Evolutionary conservation across 306 rosid genomes (phyloP).

Genomic region (Delonix regia): DNA sequence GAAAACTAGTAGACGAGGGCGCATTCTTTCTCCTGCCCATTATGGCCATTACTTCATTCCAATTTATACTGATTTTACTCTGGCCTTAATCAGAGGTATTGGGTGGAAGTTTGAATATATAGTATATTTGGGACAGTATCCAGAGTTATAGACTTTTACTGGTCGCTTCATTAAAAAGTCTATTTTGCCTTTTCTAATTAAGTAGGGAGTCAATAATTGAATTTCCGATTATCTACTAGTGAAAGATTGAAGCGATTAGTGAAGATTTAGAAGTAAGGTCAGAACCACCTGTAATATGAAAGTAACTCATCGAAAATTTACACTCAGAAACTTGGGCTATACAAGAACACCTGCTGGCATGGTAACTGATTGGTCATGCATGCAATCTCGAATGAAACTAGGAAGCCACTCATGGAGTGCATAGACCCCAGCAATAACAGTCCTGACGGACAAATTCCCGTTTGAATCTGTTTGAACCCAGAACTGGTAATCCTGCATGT

Average conservation of each 20-base stretch:
- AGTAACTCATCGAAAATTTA: not conserved
- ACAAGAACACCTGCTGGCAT: slow-evolving; percentile 19
- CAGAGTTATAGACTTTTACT: not conserved
- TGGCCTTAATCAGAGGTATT: too few relatives aligned
- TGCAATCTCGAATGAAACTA: slow-evolving; percentile 50
- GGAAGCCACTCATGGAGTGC: slow-evolving; percentile 57
- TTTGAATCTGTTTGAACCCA: slow-evolving; percentile 48
- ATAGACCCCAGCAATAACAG: slow-evolving; percentile 44
- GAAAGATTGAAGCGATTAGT: too few relatives aligned
- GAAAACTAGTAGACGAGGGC: too few relatives aligned
- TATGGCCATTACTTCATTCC: not conserved
- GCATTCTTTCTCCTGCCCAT: not conserved
- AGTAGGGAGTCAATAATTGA: not conserved
- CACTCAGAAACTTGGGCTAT: not conserved
- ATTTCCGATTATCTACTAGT: not conserved
- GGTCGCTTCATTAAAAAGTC: too few relatives aligned
- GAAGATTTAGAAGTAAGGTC: not conserved
- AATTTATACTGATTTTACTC: too few relatives aligned
- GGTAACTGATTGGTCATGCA: slow-evolving; percentile 19
- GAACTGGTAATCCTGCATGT: slow-evolving; percentile 48
- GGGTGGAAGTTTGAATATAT: too few relatives aligned
- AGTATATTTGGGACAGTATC: too few relatives aligned
- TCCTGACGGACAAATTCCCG: slow-evolving; percentile 42
- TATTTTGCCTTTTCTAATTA: not conserved
- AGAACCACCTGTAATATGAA: not conserved